Evolutionary conservation across 2,329 filamentous ascomycete genomes (phyloP).

Genomic region (Botrytis fabae): DNA sequence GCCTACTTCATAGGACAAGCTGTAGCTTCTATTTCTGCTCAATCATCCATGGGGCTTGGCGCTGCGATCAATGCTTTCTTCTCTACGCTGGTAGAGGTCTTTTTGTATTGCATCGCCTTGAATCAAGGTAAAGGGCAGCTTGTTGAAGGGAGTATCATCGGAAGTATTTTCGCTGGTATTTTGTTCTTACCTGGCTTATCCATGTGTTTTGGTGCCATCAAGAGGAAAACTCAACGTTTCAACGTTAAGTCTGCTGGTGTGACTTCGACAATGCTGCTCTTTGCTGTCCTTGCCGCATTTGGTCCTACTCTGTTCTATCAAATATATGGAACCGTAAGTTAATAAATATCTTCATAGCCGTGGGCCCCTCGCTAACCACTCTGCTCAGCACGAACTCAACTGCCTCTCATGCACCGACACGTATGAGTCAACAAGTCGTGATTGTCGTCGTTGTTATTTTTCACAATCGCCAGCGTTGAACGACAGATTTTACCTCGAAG

Average conservation of each 20-base stretch:
- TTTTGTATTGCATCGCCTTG: conserved; percentile 92
- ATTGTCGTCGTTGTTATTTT: conserved; percentile 93
- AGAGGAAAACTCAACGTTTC: conserved; percentile 97
- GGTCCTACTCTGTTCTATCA: conserved; percentile 97
- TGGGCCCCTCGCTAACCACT: conserved; percentile 41
- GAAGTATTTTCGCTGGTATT: conserved; percentile 96
- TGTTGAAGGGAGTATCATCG: conserved; percentile 95
- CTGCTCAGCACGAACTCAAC: conserved; percentile 76
- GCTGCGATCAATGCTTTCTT: conserved; percentile 98
- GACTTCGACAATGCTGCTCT: conserved; percentile 95
- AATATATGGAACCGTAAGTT: conserved; percentile 83
- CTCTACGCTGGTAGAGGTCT: conserved; percentile 95
- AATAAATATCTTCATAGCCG: background rate
- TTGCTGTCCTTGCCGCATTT: conserved; percentile 93
- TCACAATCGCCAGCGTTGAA: conserved; percentile 80
- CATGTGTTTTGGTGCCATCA: conserved; percentile 98
- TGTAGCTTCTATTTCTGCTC: conserved; percentile 95
- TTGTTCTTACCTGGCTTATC: conserved; percentile 91
- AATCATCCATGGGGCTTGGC: conserved; percentile 97
- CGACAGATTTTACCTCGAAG: conserved; percentile 86
- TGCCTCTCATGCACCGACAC: conserved; percentile 66
- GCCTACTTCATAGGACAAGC: conserved; percentile 99
- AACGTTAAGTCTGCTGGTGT: conserved; percentile 95
- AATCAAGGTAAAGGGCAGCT: conserved; percentile 89
- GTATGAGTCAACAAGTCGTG: conserved; percentile 50